A percentile compares a stretch with the other conserved stretches of the same genome.
Conservation (phyloP, 306 rosid species). For the Ormosia emarginata region DNA sequence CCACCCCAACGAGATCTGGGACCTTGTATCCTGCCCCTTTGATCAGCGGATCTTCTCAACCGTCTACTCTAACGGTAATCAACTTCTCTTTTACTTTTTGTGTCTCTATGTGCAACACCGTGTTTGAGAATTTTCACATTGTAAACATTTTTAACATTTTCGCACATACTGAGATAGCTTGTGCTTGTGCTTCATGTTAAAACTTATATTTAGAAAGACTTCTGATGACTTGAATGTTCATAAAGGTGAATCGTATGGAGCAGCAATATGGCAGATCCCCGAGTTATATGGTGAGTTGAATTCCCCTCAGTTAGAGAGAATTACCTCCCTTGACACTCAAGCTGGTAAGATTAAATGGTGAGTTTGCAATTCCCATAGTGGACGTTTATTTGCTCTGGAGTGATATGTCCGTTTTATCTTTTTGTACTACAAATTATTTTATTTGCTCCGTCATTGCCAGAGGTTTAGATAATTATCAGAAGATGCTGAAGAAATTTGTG, state of each 20-base stretch:
- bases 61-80: conserved; percentile 78
- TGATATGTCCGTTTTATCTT: background rate
- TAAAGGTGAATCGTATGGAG: conserved; percentile 86
- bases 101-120: background rate
- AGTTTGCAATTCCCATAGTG: conserved; percentile 30
- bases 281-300: conserved; percentile 92
- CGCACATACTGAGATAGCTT: background rate
- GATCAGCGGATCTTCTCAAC: conserved; percentile 98
- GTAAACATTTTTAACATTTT: background rate
- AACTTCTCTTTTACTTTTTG: background rate
- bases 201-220: background rate
- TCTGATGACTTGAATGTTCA: conserved; percentile 24
- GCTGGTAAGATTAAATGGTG: conserved; percentile 85
- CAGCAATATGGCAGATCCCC: conserved; percentile 98
- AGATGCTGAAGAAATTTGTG: background rate
- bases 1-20: conserved; percentile 98
- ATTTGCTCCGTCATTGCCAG: background rate
- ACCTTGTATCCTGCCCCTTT: conserved; percentile 90
- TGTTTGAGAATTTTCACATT: background rate
- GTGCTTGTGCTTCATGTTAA: background rate
- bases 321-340: conserved; percentile 67
- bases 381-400: background rate
- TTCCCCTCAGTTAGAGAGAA: conserved; percentile 84
- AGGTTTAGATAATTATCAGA: conserved; percentile 1
- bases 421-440: background rate